Evolutionary conservation across 306 rosid species (phyloP).

Genomic region (Vigna mungo): DNA sequence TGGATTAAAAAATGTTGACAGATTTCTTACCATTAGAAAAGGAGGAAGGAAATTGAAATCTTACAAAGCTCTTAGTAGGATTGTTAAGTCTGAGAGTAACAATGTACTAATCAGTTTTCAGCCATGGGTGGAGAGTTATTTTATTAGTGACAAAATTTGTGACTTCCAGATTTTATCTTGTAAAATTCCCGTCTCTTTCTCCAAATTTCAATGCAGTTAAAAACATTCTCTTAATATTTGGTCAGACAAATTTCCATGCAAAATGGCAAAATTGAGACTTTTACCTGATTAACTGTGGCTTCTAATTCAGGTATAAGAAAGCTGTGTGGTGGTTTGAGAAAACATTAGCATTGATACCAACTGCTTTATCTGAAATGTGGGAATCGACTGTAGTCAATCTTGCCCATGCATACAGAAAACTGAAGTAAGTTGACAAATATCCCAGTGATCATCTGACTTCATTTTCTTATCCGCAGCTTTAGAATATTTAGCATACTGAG

Average conservation of each 20-base stretch:
- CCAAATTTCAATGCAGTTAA: neutral
- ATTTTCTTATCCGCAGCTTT: constrained; percentile 9
- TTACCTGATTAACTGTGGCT: constrained; percentile 41
- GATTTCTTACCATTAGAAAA: neutral
- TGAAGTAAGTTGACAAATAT: constrained; percentile 68
- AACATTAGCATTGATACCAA: constrained; percentile 80
- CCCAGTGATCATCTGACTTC: constrained; percentile 17
- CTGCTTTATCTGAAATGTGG: constrained; percentile 88
- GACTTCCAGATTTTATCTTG: constrained; percentile 15
- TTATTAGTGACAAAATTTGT: neutral
- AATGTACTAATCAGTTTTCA: neutral
- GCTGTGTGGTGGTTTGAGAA: constrained; percentile 93
- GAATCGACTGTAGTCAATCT: constrained; percentile 93
- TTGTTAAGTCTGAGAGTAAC: neutral
- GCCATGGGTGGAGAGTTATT: neutral
- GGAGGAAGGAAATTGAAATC: neutral
- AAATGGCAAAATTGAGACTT: constrained; percentile 32
- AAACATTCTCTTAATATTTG: neutral
- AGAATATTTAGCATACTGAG: neutral
- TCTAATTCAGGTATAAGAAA: constrained; percentile 72
- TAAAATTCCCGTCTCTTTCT: neutral
- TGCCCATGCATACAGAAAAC: constrained; percentile 91
- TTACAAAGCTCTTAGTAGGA: neutral
- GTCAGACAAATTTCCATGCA: constrained; percentile 10
- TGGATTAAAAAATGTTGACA: neutral